Percentiles rank a stretch among this genome's conserved stretches.
These are phyloP conservation scores for Phytophthora quininea DNA, from an alignment of 352 stramenopile species.

Conservation along the genomic window DNA sequence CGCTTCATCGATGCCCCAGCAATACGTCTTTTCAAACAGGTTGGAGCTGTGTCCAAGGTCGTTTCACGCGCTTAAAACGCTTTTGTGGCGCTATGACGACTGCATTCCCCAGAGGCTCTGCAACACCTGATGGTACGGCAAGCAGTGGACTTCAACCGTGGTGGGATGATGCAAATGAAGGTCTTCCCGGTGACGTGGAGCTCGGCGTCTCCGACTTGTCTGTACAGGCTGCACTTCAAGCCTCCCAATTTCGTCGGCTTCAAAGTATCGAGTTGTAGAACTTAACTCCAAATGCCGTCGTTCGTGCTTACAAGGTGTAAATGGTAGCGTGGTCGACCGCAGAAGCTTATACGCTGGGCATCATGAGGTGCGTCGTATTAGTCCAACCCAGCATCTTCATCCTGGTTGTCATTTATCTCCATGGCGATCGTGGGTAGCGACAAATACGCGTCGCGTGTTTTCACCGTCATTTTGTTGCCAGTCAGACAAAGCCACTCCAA, in stretches of 20 bases:
- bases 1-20: conserved; percentile 12
- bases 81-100: conserved; percentile 37
- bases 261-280: not conserved
- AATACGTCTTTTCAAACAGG: conserved; percentile 22
- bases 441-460: conserved; percentile 40
- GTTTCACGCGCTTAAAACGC: conserved; percentile 26
- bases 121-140: not conserved
- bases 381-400: conserved; percentile 26
- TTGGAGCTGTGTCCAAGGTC: conserved; percentile 24
- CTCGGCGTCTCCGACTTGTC: conserved; percentile 31
- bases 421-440: conserved; percentile 44
- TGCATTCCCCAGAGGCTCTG: conserved; percentile 13
- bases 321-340: no score
- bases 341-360: conserved; percentile 21
- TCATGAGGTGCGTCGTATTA: conserved; percentile 28
- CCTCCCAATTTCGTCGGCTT: conserved; percentile 30
- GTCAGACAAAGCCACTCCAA: conserved; percentile 66
- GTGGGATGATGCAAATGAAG: not conserved
- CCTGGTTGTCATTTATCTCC: conserved; percentile 52
- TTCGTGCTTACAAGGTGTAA: no score
- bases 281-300: no score
- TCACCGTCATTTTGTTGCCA: conserved; percentile 69
- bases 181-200: conserved; percentile 20
- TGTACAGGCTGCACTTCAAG: conserved; percentile 32
- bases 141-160: no score